Conservation (phyloP, 208 protist genomes). For the Leishmania aethiopica region DNA sequence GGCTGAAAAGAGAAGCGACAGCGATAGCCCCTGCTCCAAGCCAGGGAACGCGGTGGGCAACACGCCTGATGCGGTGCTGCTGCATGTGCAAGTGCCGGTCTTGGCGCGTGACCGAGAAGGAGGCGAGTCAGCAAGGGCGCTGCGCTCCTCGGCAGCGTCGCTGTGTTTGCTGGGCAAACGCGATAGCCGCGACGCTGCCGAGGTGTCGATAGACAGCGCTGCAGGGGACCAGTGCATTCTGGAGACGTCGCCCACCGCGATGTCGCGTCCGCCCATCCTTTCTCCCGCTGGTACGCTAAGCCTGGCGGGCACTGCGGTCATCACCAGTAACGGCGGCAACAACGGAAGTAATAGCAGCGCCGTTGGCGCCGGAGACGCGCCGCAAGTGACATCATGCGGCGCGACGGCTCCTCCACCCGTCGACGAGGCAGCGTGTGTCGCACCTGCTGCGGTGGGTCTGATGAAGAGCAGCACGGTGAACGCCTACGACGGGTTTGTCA, state of each 20-base stretch:
- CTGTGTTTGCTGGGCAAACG: slow-evolving; percentile 20
- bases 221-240: not conserved
- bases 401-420: not conserved
- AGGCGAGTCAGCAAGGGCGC: not conserved
- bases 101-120: not conserved
- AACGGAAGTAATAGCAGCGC: not conserved
- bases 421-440: not conserved
- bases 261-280: not conserved
- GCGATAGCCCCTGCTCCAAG: not conserved
- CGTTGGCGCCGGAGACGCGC: not conserved
- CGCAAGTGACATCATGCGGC: not conserved
- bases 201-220: slow-evolving; percentile 12
- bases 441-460: not conserved
- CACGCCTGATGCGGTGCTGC: not conserved
- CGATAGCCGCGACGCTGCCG: slow-evolving; percentile 7
- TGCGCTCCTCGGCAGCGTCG: slow-evolving; percentile 12
- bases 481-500: not conserved
- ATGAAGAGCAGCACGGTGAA: not conserved
- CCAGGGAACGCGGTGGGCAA: not conserved
- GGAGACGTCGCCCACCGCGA: not conserved
- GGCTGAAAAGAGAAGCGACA: not conserved
- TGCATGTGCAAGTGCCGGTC: not conserved
- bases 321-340: not conserved
- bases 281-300: not conserved
- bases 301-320: not conserved